These are phyloP conservation scores for Discostella stelligeroides DNA, from an alignment of 108 stramenopile genomes.

Conservation along the genomic window DNA sequence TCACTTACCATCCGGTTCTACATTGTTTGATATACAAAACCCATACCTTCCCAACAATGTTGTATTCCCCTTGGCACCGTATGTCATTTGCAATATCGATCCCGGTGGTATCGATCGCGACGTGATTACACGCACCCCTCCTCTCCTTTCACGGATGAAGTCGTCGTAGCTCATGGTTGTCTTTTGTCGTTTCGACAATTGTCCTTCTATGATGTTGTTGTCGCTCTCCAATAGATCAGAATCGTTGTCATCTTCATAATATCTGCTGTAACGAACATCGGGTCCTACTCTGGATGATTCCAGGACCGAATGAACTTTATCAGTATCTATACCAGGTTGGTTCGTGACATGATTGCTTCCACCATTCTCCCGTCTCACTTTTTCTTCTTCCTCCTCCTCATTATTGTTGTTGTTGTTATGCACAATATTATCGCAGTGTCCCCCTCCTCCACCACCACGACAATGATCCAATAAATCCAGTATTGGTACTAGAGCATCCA, in stretches of 20 bases:
- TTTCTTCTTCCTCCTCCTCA: too few species aligned
- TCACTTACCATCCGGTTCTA: conserved; percentile 75
- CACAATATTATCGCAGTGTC: neutral
- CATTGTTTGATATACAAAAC: conserved; percentile 69
- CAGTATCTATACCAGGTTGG: neutral
- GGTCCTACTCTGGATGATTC: neutral
- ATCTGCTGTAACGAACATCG: conserved; percentile 2
- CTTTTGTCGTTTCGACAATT: neutral
- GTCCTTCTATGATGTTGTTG: too few species aligned
- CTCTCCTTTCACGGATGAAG: neutral
- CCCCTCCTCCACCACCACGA: conserved; percentile 45
- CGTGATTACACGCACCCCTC: conserved; percentile 33
- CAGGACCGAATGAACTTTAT: too few species aligned
- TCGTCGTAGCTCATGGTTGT: neutral
- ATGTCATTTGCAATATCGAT: conserved; percentile 64
- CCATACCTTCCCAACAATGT: conserved; percentile 77
- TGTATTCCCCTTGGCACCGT: conserved; percentile 76
- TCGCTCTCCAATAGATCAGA: neutral
- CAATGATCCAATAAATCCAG: conserved; percentile 81
- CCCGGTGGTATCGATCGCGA: conserved; percentile 29
- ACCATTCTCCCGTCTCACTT: neutral
- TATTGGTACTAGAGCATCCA: conserved; percentile 69
- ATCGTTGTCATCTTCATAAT: neutral
- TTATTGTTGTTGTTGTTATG: neutral
- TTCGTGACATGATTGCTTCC: conserved; percentile 28